Evolutionary conservation across 2,329 filamentous ascomycete species (phyloP).

Genomic region (Claviceps spartinae): DNA sequence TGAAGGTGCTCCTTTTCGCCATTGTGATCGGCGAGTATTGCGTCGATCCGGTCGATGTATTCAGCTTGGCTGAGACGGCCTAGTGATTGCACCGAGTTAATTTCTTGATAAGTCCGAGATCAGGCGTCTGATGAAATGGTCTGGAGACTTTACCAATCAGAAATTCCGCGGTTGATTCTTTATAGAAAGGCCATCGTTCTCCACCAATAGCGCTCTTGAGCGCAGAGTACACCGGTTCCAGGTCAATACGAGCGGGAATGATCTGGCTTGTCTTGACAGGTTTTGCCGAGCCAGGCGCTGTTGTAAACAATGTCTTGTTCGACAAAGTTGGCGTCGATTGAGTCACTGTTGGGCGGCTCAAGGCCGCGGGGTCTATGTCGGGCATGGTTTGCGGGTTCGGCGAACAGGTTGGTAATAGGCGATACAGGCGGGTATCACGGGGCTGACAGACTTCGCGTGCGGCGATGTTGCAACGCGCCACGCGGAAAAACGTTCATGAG

Average conservation of each 20-base stretch:
- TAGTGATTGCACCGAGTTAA: conserved; percentile 22
- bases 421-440: conserved; percentile 6
- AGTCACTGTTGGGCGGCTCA: conserved; percentile 46
- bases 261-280: conserved; percentile 46
- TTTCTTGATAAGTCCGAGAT: neutral
- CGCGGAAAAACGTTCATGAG: conserved; percentile 29
- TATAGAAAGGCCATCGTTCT: conserved; percentile 52
- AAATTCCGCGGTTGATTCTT: conserved; percentile 49
- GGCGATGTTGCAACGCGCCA: conserved; percentile 30
- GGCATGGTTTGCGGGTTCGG: conserved; percentile 35
- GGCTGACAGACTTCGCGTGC: conserved; percentile 30
- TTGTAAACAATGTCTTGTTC: conserved; percentile 42
- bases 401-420: conserved; percentile 12
- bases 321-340: conserved; percentile 46
- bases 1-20: conserved; percentile 51
- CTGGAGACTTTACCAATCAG: conserved; percentile 37
- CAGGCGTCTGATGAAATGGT: neutral
- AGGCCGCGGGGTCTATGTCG: conserved; percentile 56
- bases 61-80: conserved; percentile 51
- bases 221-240: conserved; percentile 49
- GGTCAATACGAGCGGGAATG: conserved; percentile 52
- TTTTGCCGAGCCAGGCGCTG: conserved; percentile 35
- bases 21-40: conserved; percentile 41
- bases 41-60: conserved; percentile 44
- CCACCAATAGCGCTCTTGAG: conserved; percentile 45